These are phyloP conservation scores for Fragaria nilgerrensis DNA, from an alignment of 306 rosid species.

Conservation along the genomic window DNA sequence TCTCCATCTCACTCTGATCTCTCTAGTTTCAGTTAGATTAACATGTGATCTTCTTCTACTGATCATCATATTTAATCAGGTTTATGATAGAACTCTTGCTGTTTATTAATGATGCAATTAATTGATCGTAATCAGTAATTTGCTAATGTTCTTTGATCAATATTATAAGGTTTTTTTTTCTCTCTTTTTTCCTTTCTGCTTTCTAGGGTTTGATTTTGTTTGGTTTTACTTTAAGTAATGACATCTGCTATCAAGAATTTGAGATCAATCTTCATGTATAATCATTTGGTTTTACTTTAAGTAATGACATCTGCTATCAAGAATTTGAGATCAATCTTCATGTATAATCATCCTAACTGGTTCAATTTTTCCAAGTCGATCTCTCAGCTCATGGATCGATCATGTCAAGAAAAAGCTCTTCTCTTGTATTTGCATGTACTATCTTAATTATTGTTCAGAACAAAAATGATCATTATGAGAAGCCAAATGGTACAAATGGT, in stretches of 20 bases:
- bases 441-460: background rate
- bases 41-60: background rate
- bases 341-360: background rate
- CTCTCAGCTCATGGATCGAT: background rate
- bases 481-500: constrained; percentile 4
- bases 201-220: constrained; percentile 4
- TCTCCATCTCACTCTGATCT: background rate
- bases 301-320: background rate
- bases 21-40: background rate
- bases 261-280: background rate
- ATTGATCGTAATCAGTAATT: background rate
- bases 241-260: background rate
- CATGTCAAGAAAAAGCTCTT: background rate
- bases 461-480: background rate
- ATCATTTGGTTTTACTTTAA: background rate
- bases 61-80: background rate
- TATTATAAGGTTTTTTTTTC: background rate
- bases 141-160: background rate
- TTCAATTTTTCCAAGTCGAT: background rate
- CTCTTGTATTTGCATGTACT: background rate
- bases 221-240: background rate
- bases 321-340: background rate
- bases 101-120: background rate
- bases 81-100: background rate
- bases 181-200: background rate